A percentile compares a stretch with the other conserved stretches of the same genome.
Conservation (phyloP, 441 rosid species). For the Adansonia rubrostipa region DNA sequence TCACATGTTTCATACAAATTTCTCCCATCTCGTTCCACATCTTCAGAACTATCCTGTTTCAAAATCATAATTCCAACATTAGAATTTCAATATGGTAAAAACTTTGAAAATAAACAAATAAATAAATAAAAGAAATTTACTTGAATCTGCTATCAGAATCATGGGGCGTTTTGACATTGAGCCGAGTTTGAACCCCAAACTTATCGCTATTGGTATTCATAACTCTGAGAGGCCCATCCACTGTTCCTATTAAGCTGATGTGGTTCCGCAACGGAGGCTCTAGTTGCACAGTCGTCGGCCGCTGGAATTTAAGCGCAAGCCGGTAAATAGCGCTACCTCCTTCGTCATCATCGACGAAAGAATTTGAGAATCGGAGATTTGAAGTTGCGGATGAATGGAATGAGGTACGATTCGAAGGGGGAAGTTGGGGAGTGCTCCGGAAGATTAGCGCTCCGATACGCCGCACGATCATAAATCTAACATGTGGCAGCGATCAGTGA, state of each 20-base stretch:
- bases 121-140: conserved; percentile 35
- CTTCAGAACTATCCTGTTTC: conserved; percentile 50
- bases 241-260: conserved; percentile 61
- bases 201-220: conserved; percentile 9
- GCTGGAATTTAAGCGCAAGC: conserved; percentile 56
- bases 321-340: conserved; percentile 51
- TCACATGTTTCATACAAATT: conserved; percentile 54
- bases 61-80: conserved; percentile 3
- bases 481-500: not conserved
- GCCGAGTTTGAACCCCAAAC: conserved; percentile 50
- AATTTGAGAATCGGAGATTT: conserved; percentile 34
- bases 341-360: conserved; percentile 39
- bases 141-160: conserved; percentile 40
- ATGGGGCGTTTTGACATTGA: conserved; percentile 41
- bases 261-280: conserved; percentile 44
- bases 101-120: not conserved
- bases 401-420: conserved; percentile 31
- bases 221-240: conserved; percentile 40
- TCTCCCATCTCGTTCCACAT: conserved; percentile 56
- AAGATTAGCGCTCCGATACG: conserved; percentile 37
- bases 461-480: conserved; percentile 42
- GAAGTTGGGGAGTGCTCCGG: conserved; percentile 37
- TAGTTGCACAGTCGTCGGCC: conserved; percentile 52
- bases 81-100: not conserved
- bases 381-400: conserved; percentile 35